A percentile compares a stretch with the other conserved stretches of the same genome.
Evolutionary conservation across 345 rosid species (phyloP).

Genomic region (Bruguiera sexangula): DNA sequence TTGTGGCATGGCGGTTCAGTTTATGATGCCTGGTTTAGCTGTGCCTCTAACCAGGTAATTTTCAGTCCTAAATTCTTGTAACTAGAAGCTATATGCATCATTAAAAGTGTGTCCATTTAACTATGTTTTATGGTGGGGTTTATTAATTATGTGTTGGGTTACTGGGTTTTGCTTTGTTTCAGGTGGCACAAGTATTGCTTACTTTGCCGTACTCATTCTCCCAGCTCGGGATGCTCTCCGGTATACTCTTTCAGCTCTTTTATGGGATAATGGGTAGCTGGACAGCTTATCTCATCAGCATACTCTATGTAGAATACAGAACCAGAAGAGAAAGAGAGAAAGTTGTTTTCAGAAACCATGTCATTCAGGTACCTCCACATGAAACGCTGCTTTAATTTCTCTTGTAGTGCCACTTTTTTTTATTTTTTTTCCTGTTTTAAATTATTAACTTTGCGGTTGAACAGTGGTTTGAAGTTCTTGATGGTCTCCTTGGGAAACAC

Average conservation of each 20-base stretch:
- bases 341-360: conserved; percentile 96
- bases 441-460: not conserved
- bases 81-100: too few species aligned
- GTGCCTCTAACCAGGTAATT: conserved; percentile 89
- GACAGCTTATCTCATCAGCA: conserved; percentile 94
- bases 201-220: conserved; percentile 97
- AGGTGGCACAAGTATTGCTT: conserved; percentile 99
- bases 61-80: too few species aligned
- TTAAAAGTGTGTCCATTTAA: too few species aligned
- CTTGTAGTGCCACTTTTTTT: not conserved
- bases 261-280: conserved; percentile 93
- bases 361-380: conserved; percentile 61
- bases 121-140: not conserved
- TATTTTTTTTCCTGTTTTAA: not conserved
- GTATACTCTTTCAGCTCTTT: conserved; percentile 87
- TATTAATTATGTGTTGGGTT: too few species aligned
- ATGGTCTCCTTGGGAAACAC: conserved; percentile 92
- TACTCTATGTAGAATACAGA: conserved; percentile 93
- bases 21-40: conserved; percentile 99
- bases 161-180: conserved; percentile 5
- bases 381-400: not conserved
- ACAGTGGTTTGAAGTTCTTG: conserved; percentile 99
- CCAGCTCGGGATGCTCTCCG: conserved; percentile 93
- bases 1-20: conserved; percentile 98
- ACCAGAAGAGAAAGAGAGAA: conserved; percentile 94